Conservation (phyloP, 257 asterid species). For the Primulina eburnea region DNA sequence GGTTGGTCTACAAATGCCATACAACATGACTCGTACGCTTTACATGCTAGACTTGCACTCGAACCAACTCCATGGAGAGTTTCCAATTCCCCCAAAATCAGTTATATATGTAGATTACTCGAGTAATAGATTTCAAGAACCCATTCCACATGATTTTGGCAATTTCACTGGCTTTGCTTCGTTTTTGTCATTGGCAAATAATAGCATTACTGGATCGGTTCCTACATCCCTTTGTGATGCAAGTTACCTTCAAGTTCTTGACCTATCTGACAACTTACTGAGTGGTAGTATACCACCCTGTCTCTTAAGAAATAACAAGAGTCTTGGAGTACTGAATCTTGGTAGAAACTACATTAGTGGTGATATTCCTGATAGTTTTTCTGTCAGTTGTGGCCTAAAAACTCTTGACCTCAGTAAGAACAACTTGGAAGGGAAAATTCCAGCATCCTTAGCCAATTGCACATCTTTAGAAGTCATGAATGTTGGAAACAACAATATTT, state of each 20-base stretch:
- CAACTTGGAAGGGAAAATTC: constrained; percentile 38
- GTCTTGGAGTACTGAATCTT: constrained; percentile 38
- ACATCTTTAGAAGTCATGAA: constrained; percentile 33
- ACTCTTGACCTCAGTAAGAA: constrained; percentile 46
- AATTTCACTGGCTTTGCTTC: background rate
- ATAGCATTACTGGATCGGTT: constrained; percentile 31
- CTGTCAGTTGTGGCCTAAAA: constrained; percentile 27
- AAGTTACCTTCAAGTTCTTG: constrained; percentile 40
- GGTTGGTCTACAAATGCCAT: constrained; percentile 35
- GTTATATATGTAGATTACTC: constrained; percentile 47
- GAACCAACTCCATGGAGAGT: constrained; percentile 34
- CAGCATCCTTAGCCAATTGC: constrained; percentile 41
- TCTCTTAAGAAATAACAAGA: constrained; percentile 6
- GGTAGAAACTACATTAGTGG: constrained; percentile 35
- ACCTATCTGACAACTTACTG: constrained; percentile 36
- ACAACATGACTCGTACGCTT: constrained; percentile 9
- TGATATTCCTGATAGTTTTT: constrained; percentile 30
- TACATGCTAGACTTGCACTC: constrained; percentile 32
- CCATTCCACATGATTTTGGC: constrained; percentile 33
- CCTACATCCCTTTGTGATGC: constrained; percentile 42
- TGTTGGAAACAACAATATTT: constrained; percentile 39
- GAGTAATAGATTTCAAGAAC: constrained; percentile 26
- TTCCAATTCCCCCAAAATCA: constrained; percentile 32
- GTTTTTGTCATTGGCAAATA: constrained; percentile 44
- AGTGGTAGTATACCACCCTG: constrained; percentile 47